Conservation (phyloP, 768 basidiomycete species). For the Floccularia luteovirens region DNA sequence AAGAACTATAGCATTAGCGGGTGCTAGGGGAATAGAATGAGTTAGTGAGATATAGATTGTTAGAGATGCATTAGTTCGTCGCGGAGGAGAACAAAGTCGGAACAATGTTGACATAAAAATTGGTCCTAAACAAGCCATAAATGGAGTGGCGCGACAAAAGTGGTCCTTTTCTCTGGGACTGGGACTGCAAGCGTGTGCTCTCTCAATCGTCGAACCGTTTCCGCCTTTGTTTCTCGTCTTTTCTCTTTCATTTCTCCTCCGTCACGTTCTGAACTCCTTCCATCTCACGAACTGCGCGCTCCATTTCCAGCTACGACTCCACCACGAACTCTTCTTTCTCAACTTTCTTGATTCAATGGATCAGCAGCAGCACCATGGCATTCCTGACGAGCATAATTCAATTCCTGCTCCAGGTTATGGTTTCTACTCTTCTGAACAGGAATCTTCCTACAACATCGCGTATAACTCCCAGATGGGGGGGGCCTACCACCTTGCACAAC, state of each 20-base stretch:
- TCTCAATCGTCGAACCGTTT: too few relatives aligned
- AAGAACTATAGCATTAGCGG: too few relatives aligned
- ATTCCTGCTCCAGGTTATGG: constrained; percentile 34
- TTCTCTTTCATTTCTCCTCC: constrained; percentile 23
- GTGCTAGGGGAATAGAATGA: too few relatives aligned
- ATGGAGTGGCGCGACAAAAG: too few relatives aligned
- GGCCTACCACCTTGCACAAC: constrained; percentile 50
- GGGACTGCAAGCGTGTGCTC: too few relatives aligned
- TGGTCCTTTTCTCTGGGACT: too few relatives aligned
- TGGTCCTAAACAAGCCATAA: too few relatives aligned
- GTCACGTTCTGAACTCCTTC: constrained; percentile 10
- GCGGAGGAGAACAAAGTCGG: too few relatives aligned
- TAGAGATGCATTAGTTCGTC: too few relatives aligned
- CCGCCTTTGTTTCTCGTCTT: constrained; percentile 24
- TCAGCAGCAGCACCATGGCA: constrained; percentile 36
- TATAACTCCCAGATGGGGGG: constrained; percentile 46
- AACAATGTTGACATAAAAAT: too few relatives aligned
- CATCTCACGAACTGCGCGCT: constrained; percentile 16
- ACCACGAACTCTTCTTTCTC: constrained; percentile 26
- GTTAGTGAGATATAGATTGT: too few relatives aligned
- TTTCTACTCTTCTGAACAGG: constrained; percentile 50
- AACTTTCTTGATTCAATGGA: constrained; percentile 32
- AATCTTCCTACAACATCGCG: constrained; percentile 43
- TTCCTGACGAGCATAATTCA: constrained; percentile 40
- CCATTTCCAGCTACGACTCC: constrained; percentile 13